phyloP scores from a whole-genome alignment of 495 filamentous ascomycete genomes.

The Podospora appendiculata region DNA sequence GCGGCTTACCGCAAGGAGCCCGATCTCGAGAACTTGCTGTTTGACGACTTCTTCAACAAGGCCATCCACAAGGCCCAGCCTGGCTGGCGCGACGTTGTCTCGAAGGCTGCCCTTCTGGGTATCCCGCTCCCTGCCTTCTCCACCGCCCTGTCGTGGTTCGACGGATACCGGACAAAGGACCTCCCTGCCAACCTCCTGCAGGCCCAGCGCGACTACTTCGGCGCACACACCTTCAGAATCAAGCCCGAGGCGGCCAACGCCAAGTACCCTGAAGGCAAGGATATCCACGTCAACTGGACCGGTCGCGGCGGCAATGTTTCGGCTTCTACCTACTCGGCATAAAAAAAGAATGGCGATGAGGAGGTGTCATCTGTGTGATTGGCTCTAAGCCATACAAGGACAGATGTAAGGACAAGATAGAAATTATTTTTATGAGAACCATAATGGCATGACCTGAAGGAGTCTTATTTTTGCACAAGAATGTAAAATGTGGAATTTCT shows the following conservation, averaged over 20 bases:
- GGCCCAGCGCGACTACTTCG: conserved; percentile 98
- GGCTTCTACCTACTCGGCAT: conserved; percentile 95
- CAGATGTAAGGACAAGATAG: no score
- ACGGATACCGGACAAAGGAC: conserved; percentile 91
- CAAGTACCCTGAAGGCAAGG: conserved; percentile 77
- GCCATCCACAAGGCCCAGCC: conserved; percentile 94
- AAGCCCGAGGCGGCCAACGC: conserved; percentile 82
- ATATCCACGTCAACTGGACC: conserved; percentile 99
- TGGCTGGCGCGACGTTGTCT: conserved; percentile 92
- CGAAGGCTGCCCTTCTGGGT: conserved; percentile 85
- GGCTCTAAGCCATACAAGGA: background rate
- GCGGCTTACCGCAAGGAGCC: conserved; percentile 90
- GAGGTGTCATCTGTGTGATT: background rate
- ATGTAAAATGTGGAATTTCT: no score
- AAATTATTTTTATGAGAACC: no score
- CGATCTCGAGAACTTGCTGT: conserved; percentile 95
- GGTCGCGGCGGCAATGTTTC: conserved; percentile 94
- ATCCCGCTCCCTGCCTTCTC: conserved; percentile 93
- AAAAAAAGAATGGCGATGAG: conserved; percentile 29
- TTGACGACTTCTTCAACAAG: conserved; percentile 98
- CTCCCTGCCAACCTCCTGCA: conserved; percentile 96
- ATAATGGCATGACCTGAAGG: no score
- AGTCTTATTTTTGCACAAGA: no score
- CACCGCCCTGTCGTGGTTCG: conserved; percentile 95
- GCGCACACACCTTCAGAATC: conserved; percentile 96